Conservation (phyloP, 768 basidiomycete genomes). For the Cystofilobasidium capitatum region DNA sequence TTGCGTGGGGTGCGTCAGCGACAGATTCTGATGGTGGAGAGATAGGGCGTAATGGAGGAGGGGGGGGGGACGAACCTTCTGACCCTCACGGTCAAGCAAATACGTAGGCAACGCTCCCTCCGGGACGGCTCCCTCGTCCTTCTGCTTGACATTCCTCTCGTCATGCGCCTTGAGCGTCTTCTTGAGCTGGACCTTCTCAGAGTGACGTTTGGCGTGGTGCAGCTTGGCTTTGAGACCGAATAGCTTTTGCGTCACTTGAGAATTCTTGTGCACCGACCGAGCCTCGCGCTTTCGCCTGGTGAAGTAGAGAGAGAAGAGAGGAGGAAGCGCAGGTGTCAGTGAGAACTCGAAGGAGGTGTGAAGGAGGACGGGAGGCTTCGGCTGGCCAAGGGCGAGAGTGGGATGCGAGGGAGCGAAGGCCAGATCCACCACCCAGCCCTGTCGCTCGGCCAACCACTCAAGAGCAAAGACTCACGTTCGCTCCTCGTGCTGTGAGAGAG, state of each 20-base stretch:
- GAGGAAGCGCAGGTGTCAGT: background rate
- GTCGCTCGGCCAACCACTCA: background rate
- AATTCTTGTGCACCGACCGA: constrained; percentile 48
- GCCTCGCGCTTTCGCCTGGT: constrained; percentile 43
- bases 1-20: background rate
- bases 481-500: constrained; percentile 72
- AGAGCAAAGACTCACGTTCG: constrained; percentile 55
- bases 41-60: background rate
- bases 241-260: constrained; percentile 78
- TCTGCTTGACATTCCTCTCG: constrained; percentile 93
- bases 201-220: constrained; percentile 91
- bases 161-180: constrained; percentile 99
- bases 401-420: background rate
- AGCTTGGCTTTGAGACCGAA: constrained; percentile 97
- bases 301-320: background rate
- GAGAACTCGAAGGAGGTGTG: constrained; percentile 1
- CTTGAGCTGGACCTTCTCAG: constrained; percentile 96
- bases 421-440: background rate
- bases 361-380: background rate
- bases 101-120: constrained; percentile 92
- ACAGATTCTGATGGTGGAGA: too few relatives aligned
- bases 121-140: constrained; percentile 63
- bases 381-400: background rate
- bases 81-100: constrained; percentile 92
- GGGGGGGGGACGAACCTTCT: constrained; percentile 46